Evolutionary conservation across 2,329 filamentous ascomycete genomes (phyloP), one percentile per base, ranked within the genome.

Genomic region (Chaetomiaceae sp.): DNA sequence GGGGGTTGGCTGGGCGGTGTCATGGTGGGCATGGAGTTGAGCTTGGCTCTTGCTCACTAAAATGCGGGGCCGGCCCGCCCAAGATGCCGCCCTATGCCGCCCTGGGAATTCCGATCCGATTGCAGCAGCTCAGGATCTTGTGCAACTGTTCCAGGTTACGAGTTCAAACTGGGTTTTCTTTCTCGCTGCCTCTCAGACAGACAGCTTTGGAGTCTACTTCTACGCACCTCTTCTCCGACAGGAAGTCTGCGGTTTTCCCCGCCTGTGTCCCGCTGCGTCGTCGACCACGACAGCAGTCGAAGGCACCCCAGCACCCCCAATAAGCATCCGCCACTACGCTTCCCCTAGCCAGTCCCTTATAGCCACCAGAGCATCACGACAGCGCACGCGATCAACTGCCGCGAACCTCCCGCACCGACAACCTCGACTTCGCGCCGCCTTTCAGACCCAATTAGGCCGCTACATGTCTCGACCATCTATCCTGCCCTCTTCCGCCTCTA

Each of bases 51-150:
- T 18, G 27, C 30, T n/a, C 9, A 25, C 21, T n/a, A 38, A 38
- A 21, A 14, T 41, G 43, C 10, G 20, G 44, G 32, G 16, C 43
- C 27, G 48, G 54, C 53, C 48, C 37, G 49, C 43, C 52, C 55
- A 49, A 58, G 37, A 38, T 51, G 30, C 54, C 48, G 51, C 53
- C 61, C 62, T 64, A 38, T 51, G 30, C 54, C 48, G 51, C 53
- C 61, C 62, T 64, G 58, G 57, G 58, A 61, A 55, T 62, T 55
- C 62, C 62, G 62, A 64, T 56, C 54, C 57, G 51, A 59, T 58
- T 34, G 27, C 16, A 25, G 27, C n/a, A 49, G 20, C 46, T 48
- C 20, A 43, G 20, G 37, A 14, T 27, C 14, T 23, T 10, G 33
- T 13, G 5, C 29, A 32, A 5, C 13, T 32, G 33, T 16, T 5